Evolutionary conservation across 345 rosid genomes (phyloP), one percentile per base, ranked within the genome.

Genomic region (Citrus mangshanensis): DNA sequence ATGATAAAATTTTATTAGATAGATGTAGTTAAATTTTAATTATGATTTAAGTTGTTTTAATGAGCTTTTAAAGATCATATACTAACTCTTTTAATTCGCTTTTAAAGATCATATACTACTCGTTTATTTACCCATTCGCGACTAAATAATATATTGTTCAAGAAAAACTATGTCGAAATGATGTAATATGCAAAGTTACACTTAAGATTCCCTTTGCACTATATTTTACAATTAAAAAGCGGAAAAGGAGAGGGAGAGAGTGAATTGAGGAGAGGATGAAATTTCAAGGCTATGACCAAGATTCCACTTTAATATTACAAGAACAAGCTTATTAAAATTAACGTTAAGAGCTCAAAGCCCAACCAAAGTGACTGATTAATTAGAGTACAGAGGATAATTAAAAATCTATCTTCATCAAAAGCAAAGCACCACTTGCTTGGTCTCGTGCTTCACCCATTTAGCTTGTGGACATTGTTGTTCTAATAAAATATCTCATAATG

Each of bases 401-500:
- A 46, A 63, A 61, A 37, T 56, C 63, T 71, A 28, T 37, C 62
- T 78, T 58, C 54, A 80, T 55, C 73, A 76, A 60, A 85, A 74
- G 84, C 79, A 77, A 85, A 56, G 73, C 81, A 40, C 78, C 79
- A 75, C 88, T 85, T 84, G 91, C 88, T 81, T 82, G 85, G 76
- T 82, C 84, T 86, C 78, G 90, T 86, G 88, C 84, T 86, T 78
- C 90, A 64, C 86, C 85, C 89, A 78, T 81, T 80, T 82, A 73
- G 66, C 40, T 37, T 38, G 14, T 24, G 27, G 82, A 77, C 87
- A 77, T 68, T 75, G 66, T 80, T 22, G 16, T 59, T 66, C 32
- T 14, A 42, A 46, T 76, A 71, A 81, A 77, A 64, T 72, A 83
- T 42, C 35, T 14, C 63, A 30, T 34, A 12, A 9, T n/a, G 9